These are phyloP conservation scores for Auricularia sp. DNA, from an alignment of 768 basidiomycete genomes.

Conservation along the genomic window DNA sequence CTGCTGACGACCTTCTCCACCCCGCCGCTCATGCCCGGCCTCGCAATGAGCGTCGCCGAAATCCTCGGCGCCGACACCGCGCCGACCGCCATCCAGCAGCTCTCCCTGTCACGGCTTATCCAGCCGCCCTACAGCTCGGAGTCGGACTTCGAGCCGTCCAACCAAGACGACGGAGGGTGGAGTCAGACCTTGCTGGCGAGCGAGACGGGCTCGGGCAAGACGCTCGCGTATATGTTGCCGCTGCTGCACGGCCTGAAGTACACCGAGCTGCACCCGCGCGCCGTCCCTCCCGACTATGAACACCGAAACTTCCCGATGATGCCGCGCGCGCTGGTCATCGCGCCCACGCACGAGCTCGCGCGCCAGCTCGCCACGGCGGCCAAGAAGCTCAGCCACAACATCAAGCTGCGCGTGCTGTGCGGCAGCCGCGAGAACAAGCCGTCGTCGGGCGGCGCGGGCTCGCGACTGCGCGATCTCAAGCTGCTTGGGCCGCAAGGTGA, in stretches of 20 bases:
- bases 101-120: slow-evolving; percentile 60
- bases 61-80: slow-evolving; percentile 43
- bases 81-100: slow-evolving; percentile 73
- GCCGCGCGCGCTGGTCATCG: slow-evolving; percentile 72
- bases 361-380: slow-evolving; percentile 69
- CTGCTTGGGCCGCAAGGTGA: not conserved
- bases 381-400: slow-evolving; percentile 61
- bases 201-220: slow-evolving; percentile 89
- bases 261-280: slow-evolving; percentile 34
- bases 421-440: slow-evolving; percentile 48
- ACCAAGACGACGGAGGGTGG: slow-evolving; percentile 7
- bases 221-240: slow-evolving; percentile 81
- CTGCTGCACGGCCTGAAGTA: slow-evolving; percentile 69
- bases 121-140: slow-evolving; percentile 10
- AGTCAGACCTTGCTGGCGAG: slow-evolving; percentile 60
- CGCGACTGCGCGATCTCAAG: not conserved
- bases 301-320: slow-evolving; percentile 30
- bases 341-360: slow-evolving; percentile 83
- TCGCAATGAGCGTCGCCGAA: slow-evolving; percentile 47
- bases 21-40: slow-evolving; percentile 58
- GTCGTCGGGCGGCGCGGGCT: not conserved
- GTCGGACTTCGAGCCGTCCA: not conserved
- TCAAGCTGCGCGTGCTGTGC: slow-evolving; percentile 69
- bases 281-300: slow-evolving; percentile 2
- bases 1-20: slow-evolving; percentile 38